Base-by-base conservation (phyloP, 331 rosid species). In the Pyracantha coccinea region DNA sequence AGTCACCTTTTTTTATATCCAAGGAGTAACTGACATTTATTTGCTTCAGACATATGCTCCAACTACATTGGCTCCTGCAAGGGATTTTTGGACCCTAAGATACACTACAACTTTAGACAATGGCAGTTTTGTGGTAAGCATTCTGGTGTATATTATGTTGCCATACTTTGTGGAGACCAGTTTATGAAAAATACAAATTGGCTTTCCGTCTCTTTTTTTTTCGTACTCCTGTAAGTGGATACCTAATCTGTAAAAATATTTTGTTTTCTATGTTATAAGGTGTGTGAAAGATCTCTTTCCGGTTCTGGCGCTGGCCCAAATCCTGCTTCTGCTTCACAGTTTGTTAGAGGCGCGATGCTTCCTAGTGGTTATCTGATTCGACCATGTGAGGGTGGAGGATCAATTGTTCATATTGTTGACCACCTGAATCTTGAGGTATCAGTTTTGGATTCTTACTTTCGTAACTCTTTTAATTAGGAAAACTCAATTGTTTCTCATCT, bases 81-180 rank as follows among this genome's bases (percentile, higher is more conserved):
- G 93, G 69, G 99, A 95, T 88, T 89, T 95, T 79, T 95, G 99
- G 99, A 95, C 99, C 58, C 83, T 95, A 29, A 89, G 99, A 92
- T 95, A 92, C 86, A 95, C 97, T 23, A 85, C 87, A 38, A 90
- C 24, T 53, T 74, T 95, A 83, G 99, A 95, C 31, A 89, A 92
- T 15, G 98, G 98, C 68, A 95, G 96, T 83, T 89, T 95, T 84
- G 97, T 89, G 93, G 99, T 94, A 79, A 81, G 90, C 61, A 55
- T 73, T 33, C 44, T 35, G 45, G 1, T 53, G 45, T 74, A 25
- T 5, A 14, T 32, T 11, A 23, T 45, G 28, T 24, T 5, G 11
- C 21, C 66, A 52, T 21, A 29, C 41, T 28, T 16, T 62, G 23
- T 15, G 41, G 14, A 29, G 4, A 16, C 20, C 63, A 41, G 72